Conservation (phyloP, 140 eudicot species). For the Anethum foeniculum region DNA sequence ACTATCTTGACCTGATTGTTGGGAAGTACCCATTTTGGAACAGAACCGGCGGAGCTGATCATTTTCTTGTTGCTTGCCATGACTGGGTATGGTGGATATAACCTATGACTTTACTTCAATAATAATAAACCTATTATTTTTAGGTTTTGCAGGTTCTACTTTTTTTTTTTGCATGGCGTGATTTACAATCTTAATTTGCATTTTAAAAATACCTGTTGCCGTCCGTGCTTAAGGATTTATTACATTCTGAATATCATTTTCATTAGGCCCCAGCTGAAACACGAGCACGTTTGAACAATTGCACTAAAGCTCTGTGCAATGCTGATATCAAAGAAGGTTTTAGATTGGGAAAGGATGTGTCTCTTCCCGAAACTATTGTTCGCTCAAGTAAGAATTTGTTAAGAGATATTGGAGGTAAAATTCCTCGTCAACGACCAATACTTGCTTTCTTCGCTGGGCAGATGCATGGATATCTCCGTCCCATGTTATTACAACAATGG, state of each 20-base stretch:
- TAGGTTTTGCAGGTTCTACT: not conserved
- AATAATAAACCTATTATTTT: not conserved
- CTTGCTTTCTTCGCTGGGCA: slow-evolving; percentile 87
- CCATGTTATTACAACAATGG: slow-evolving; percentile 59
- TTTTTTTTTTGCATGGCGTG: not conserved
- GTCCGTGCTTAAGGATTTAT: not conserved
- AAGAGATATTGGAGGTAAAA: slow-evolving; percentile 59
- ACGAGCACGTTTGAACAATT: slow-evolving; percentile 39
- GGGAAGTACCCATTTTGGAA: slow-evolving; percentile 56
- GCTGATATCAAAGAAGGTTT: slow-evolving; percentile 61
- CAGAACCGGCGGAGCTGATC: slow-evolving; percentile 70
- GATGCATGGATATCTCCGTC: slow-evolving; percentile 90
- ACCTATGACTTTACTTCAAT: not conserved
- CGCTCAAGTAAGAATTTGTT: slow-evolving; percentile 41
- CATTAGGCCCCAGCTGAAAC: slow-evolving; percentile 78
- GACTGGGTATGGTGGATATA: slow-evolving; percentile 59
- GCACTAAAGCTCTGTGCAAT: slow-evolving; percentile 81
- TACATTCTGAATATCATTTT: not conserved
- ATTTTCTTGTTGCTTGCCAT: slow-evolving; percentile 88
- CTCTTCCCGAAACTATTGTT: slow-evolving; percentile 80
- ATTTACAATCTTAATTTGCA: not conserved
- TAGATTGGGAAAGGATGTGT: slow-evolving; percentile 65
- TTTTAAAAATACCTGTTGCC: not conserved
- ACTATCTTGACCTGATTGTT: slow-evolving; percentile 41
- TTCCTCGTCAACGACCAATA: slow-evolving; percentile 47